Conservation (phyloP, 2,329 filamentous ascomycete genomes). For the Venturia asperata region DNA sequence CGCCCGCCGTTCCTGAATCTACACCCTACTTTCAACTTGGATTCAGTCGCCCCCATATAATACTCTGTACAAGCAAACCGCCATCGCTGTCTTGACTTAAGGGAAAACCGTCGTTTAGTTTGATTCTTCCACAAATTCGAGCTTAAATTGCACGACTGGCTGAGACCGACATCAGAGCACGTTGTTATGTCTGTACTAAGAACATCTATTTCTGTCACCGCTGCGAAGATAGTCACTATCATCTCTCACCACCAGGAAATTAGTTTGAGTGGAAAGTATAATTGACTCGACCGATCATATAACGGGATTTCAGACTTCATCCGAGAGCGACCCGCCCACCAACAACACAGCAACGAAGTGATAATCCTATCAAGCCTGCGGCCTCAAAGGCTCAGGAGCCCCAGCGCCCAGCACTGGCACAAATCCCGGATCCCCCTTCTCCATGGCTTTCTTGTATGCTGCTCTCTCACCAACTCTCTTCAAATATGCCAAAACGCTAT, state of each 20-base stretch:
- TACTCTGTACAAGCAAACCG: too few relatives aligned
- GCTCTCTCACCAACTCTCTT: slow-evolving; percentile 25
- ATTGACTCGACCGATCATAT: background rate
- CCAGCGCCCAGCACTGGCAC: slow-evolving; percentile 22
- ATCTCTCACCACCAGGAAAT: background rate
- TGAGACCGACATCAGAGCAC: too few relatives aligned
- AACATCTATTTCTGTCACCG: too few relatives aligned
- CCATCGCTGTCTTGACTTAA: too few relatives aligned
- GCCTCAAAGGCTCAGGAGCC: slow-evolving; percentile 18
- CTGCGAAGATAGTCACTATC: too few relatives aligned
- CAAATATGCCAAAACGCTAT: slow-evolving; percentile 27
- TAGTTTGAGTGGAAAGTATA: background rate
- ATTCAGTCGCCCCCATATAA: too few relatives aligned
- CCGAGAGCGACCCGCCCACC: background rate
- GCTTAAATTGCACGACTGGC: too few relatives aligned
- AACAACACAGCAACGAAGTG: background rate
- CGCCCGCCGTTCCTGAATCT: background rate
- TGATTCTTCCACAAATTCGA: too few relatives aligned
- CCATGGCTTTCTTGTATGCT: slow-evolving; percentile 28
- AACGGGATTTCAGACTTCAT: background rate
- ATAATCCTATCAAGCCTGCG: slow-evolving; percentile 8
- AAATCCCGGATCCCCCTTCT: slow-evolving; percentile 30
- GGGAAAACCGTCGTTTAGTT: too few relatives aligned
- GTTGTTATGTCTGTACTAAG: too few relatives aligned
- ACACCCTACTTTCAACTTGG: background rate